phyloP scores from a whole-genome alignment of 75 land plant genomes.

The Larix kaempferi region DNA sequence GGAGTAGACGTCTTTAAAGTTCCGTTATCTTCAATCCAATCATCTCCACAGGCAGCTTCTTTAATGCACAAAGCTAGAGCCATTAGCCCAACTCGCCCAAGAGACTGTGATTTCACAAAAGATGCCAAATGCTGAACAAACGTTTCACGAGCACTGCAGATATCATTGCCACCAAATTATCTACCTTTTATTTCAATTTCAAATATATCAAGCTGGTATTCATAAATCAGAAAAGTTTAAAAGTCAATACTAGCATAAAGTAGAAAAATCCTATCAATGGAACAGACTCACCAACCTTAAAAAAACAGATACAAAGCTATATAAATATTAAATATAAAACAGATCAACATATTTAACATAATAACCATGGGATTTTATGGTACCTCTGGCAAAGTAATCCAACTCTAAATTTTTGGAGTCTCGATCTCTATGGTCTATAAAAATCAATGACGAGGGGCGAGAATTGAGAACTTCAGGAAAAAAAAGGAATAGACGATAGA shows the following conservation, averaged over 20 bases:
- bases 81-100: slow-evolving; percentile 84
- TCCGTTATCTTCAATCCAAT: background rate
- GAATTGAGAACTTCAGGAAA: background rate
- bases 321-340: background rate
- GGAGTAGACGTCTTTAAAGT: background rate
- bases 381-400: background rate
- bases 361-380: background rate
- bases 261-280: background rate
- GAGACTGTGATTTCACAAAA: slow-evolving; percentile 39
- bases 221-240: background rate
- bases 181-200: background rate
- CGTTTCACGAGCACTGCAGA: slow-evolving; percentile 9
- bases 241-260: background rate
- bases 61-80: slow-evolving; percentile 64
- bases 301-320: background rate
- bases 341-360: background rate
- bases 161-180: background rate
- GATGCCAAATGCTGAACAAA: slow-evolving; percentile 51
- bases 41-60: slow-evolving; percentile 45
- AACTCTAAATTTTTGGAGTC: background rate
- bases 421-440: background rate
- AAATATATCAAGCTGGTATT: background rate
- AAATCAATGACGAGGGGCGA: background rate
- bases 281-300: background rate
- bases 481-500: background rate